Percentiles rank a stretch among this genome's conserved stretches.
These are phyloP conservation scores for Fusarium goolgardi DNA, from an alignment of 2,329 filamentous ascomycete genomes.

Conservation along the genomic window DNA sequence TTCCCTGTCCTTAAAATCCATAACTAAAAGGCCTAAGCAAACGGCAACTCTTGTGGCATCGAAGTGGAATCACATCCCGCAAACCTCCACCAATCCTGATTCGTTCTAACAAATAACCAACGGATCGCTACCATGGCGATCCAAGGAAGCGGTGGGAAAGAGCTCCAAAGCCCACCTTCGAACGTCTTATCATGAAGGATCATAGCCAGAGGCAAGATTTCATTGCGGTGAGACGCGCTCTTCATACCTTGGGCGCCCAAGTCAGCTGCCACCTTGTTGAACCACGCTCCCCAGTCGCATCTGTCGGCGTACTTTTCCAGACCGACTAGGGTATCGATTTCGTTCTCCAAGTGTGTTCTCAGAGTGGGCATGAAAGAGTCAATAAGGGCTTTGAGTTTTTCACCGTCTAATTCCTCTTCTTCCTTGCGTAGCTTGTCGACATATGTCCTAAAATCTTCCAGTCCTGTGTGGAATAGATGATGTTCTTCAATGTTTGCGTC, in stretches of 20 bases:
- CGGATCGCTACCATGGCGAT: slow-evolving; percentile 46
- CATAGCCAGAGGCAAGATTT: slow-evolving; percentile 42
- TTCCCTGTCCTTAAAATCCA: background rate
- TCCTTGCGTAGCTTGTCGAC: slow-evolving; percentile 45
- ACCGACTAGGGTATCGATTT: slow-evolving; percentile 53
- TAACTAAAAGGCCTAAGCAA: slow-evolving; percentile 43
- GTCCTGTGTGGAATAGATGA: slow-evolving; percentile 52
- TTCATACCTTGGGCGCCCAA: slow-evolving; percentile 34
- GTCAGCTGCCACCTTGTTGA: slow-evolving; percentile 35
- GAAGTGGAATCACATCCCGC: slow-evolving; percentile 48
- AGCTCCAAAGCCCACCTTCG: slow-evolving; percentile 44
- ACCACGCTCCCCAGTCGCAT: slow-evolving; percentile 52
- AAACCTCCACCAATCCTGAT: slow-evolving; percentile 54
- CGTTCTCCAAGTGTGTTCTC: slow-evolving; percentile 53
- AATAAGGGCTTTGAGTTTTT: slow-evolving; percentile 39
- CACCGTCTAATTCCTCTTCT: slow-evolving; percentile 49
- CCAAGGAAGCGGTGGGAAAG: slow-evolving; percentile 48
- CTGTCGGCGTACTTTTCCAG: slow-evolving; percentile 52
- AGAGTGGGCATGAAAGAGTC: slow-evolving; percentile 50
- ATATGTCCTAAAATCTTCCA: slow-evolving; percentile 51
- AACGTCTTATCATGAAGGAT: slow-evolving; percentile 47
- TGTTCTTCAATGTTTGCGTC: slow-evolving; percentile 57
- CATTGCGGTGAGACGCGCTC: slow-evolving; percentile 30
- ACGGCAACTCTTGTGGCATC: slow-evolving; percentile 51
- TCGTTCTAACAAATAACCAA: slow-evolving; percentile 51